Conservation (phyloP, 768 basidiomycete genomes). For the Multifurca ochricompacta region DNA sequence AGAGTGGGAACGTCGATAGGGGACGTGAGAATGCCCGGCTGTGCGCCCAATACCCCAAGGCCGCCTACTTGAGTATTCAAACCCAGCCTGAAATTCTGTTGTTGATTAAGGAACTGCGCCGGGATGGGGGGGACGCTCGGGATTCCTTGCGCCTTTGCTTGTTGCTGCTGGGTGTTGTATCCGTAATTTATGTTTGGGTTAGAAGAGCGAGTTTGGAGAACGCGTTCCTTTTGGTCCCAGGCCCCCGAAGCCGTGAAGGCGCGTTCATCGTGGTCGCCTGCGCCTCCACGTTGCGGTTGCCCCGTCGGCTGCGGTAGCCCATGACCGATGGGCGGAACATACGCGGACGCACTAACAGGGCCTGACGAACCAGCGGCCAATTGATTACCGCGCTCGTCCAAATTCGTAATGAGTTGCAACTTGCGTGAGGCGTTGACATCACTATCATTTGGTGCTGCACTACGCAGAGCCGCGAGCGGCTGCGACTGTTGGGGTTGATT, state of each 20-base stretch:
- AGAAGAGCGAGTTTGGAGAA: conserved; percentile 48
- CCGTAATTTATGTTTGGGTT: conserved; percentile 64
- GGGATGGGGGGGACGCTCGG: conserved; percentile 71
- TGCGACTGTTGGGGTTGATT: conserved; percentile 34
- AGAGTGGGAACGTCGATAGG: conserved; percentile 84
- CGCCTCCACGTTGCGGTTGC: conserved; percentile 24
- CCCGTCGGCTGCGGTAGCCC: conserved; percentile 30
- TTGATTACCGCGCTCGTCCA: conserved; percentile 57
- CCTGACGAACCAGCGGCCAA: conserved; percentile 34
- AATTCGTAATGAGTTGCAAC: conserved; percentile 52
- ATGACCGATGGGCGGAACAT: conserved; percentile 38
- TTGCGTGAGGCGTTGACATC: conserved; percentile 36
- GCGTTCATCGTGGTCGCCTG: conserved; percentile 28
- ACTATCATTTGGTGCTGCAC: conserved; percentile 32
- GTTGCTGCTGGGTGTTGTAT: conserved; percentile 33
- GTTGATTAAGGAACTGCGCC: conserved; percentile 59
- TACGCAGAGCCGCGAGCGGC: conserved; percentile 39
- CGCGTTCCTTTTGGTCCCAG: conserved; percentile 65
- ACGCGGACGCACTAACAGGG: conserved; percentile 44
- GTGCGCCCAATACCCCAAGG: conserved; percentile 32
- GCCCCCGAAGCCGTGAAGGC: conserved; percentile 32
- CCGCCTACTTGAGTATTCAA: conserved; percentile 30
- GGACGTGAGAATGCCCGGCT: conserved; percentile 39
- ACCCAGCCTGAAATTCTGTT: conserved; percentile 14
- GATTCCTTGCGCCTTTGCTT: conserved; percentile 31